Percentiles rank a stretch among this genome's conserved stretches.
phyloP scores from a whole-genome alignment of 306 rosid genomes.

The Prunus mongolica region DNA sequence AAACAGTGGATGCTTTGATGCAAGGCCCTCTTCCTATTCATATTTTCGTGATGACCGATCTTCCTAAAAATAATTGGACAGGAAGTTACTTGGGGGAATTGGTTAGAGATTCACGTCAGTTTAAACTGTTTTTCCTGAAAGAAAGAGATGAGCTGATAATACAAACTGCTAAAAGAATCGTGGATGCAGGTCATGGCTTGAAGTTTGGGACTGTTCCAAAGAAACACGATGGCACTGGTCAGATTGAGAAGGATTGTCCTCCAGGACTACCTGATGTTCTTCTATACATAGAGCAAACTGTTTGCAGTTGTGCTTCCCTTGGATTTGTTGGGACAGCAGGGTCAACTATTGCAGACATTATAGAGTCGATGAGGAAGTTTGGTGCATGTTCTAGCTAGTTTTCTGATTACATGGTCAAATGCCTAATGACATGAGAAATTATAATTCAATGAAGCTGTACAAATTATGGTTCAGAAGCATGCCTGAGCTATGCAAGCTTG shows the following conservation, averaged over 20 bases:
- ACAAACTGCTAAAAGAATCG: conserved; percentile 48
- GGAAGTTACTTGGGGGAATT: conserved; percentile 71
- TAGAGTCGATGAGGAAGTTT: conserved; percentile 64
- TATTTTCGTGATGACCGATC: conserved; percentile 86
- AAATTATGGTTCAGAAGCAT: not conserved
- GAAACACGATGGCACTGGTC: conserved; percentile 22
- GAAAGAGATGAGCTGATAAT: conserved; percentile 45
- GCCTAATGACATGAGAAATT: not conserved
- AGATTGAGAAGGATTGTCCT: conserved; percentile 43
- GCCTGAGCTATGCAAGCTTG: not conserved
- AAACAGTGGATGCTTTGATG: conserved; percentile 49
- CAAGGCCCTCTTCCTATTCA: conserved; percentile 46
- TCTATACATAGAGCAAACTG: conserved; percentile 67
- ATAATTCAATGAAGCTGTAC: conserved; percentile 1
- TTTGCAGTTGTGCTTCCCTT: conserved; percentile 81
- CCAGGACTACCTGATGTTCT: conserved; percentile 53
- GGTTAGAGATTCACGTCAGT: conserved; percentile 37
- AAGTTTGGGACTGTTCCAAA: conserved; percentile 32
- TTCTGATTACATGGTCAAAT: conserved; percentile 19
- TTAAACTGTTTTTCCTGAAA: conserved; percentile 53
- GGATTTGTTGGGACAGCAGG: conserved; percentile 91
- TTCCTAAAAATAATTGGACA: conserved; percentile 71
- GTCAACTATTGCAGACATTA: conserved; percentile 76
- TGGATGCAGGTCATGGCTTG: conserved; percentile 46
- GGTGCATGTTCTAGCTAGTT: conserved; percentile 35